These are phyloP conservation scores for Sporothrix inflata DNA, from an alignment of 2,329 filamentous ascomycete genomes.

Conservation along the genomic window DNA sequence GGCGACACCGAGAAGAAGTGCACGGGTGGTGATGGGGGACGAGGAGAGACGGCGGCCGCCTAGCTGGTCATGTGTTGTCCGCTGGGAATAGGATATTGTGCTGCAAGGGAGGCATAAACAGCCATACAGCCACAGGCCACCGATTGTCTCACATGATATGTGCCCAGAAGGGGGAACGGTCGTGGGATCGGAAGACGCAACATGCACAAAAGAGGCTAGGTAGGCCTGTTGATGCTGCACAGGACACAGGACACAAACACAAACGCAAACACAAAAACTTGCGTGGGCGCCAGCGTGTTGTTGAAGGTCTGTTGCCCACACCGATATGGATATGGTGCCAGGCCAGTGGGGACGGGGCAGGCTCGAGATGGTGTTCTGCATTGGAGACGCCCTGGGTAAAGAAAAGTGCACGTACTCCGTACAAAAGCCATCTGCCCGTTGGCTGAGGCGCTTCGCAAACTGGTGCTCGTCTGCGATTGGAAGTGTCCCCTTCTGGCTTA, in stretches of 20 bases:
- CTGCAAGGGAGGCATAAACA: slow-evolving; percentile 2
- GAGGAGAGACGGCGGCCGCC: not conserved
- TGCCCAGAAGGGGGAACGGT: not conserved
- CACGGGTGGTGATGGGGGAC: not conserved
- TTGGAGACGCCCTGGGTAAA: not conserved
- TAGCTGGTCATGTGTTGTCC: not conserved
- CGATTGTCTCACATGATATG: slow-evolving; percentile 2
- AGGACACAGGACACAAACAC: not conserved
- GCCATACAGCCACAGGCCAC: slow-evolving; percentile 4
- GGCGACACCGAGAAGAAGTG: not conserved
- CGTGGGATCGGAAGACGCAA: not conserved
- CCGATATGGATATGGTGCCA: not conserved
- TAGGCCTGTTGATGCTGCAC: slow-evolving; percentile 1
- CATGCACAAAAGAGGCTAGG: slow-evolving; percentile 3
- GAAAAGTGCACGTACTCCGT: not conserved
- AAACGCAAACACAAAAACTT: no score
- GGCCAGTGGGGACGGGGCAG: not conserved
- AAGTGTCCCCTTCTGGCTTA: not conserved
- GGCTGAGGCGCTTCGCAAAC: no score
- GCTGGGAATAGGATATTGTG: not conserved
- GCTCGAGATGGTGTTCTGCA: not conserved
- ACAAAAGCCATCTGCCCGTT: not conserved
- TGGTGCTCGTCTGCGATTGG: not conserved
- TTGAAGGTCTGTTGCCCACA: not conserved
- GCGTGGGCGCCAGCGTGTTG: not conserved